Evolutionary conservation across 441 rosid genomes (phyloP), one percentile per base, ranked within the genome.

Genomic region (Gossypium gossypioides): DNA sequence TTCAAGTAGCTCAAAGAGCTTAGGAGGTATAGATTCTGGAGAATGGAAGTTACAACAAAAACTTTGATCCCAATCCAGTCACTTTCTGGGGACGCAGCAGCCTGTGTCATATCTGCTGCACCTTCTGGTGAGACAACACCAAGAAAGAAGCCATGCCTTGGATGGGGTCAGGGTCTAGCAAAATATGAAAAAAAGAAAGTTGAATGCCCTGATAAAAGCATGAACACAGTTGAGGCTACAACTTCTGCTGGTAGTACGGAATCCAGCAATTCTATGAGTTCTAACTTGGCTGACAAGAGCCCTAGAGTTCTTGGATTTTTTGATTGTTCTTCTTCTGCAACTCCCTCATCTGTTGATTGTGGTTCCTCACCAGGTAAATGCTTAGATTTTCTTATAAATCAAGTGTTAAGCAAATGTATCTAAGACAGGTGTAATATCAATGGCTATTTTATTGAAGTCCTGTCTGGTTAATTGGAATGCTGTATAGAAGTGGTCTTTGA

Each of bases 141-240:
- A 18, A 88, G 90, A 82, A 95, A 95, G 84, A 96, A 96, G 77
- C 91, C 91, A 37, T 96, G 99, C 72, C 96, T 96, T 24, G 89
- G 89, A 22, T 96, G 98, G 98, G 99, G 99, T 48, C 97, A 96
- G 76, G 99, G 99, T 65, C 84, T 96, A 80, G 98, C 98, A 1
- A 91, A 96, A 80, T 96, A 87, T 75, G 99, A 96, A 82, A 93
- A 89, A 81, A 91, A 91, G 87, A 91, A 81, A 79, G 99, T 93
- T 83, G 97, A 90, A 65, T 85, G 81, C 40, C 88, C 89, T 68
- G 90, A 85, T 52, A 83, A 84, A 69, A 76, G 69, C 79, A 73
- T 56, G 71, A 79, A 29, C 54, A 86, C 84, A 77, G 87, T 81
- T 86, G 94, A 75, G 48, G 68, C 61, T 6, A 70, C 69, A 13